Base-by-base conservation (phyloP, 495 filamentous ascomycete genomes). In the Recurvomyces mirabilis region DNA sequence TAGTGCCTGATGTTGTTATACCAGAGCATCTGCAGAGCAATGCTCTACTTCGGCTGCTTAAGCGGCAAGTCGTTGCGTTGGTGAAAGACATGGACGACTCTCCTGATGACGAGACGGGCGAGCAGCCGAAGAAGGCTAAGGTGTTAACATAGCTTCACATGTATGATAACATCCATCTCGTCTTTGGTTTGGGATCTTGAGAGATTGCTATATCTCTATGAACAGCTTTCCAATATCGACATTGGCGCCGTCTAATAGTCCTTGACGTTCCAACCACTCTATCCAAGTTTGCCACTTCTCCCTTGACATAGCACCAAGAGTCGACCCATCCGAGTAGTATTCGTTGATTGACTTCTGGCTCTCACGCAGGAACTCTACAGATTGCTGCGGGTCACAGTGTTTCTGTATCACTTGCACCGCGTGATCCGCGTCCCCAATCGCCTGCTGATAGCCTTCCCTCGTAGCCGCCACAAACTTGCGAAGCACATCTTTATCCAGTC, bases 41-140 rank as follows among this genome's bases (percentile, higher is more conserved):
- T 35, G 11, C 51, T 3, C 36, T 62, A 11, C 38, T 57, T 14
- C 51, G 41, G 23, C 41, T 58, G 3, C 31, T 62, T 10, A 46
- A 47, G 28, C 41, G 53, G 28, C 60, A 62, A 32, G 46, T 54
- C 25, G 26, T 40, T 10, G 39, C 48, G 11, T 35, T 62, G 42
- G 28, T 52, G 7, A 43, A 45, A 15, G 60, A 62, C 37, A 62
- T 62, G 57, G 56, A 59, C 22, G 57, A 58, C 41, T 51, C 55
- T 2, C 17, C 19, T 18, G 33, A 36, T 18, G 37, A 40, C 24
- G 37, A 24, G 20, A n/a, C 19, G 24, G 37, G 20, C n/a, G 6
- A 9, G 23, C 7, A 40, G 23, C 17, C 37, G 23, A 40, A 40
- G 37, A 40, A 25, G 7, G 15, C 10, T 9, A 21, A 38, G n/a